Conservation (phyloP, 257 asterid species). For the Petunia axillaris region DNA sequence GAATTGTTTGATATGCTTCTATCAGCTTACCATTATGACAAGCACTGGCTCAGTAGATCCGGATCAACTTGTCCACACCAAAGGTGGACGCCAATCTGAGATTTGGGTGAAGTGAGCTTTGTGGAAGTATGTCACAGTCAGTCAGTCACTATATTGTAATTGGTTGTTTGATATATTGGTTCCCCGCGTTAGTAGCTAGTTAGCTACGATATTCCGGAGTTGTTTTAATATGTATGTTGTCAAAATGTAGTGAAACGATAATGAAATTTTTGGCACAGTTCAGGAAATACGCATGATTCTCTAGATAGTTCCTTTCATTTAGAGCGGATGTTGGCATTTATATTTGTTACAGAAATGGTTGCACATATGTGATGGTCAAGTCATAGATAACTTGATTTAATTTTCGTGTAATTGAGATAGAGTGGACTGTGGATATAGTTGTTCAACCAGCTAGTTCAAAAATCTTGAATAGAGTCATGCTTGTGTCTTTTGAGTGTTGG, state of each 20-base stretch:
- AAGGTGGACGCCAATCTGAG: neutral
- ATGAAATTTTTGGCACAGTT: neutral
- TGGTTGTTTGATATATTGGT: neutral
- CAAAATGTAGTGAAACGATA: neutral
- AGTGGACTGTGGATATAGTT: too few species aligned
- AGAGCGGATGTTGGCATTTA: too few species aligned
- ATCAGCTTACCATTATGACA: neutral
- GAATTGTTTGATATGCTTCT: neutral
- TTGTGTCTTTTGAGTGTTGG: too few species aligned
- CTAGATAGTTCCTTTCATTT: too few species aligned
- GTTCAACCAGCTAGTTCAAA: too few species aligned
- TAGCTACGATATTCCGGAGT: neutral
- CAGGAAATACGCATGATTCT: too few species aligned
- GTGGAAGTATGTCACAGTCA: neutral
- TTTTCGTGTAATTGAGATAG: too few species aligned
- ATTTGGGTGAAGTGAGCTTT: neutral
- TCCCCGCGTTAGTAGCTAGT: slow-evolving; percentile 1
- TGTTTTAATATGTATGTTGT: neutral
- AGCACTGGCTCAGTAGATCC: neutral
- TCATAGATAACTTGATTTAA: too few species aligned
- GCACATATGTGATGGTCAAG: too few species aligned
- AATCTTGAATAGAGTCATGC: too few species aligned
- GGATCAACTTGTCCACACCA: slow-evolving; percentile 2
- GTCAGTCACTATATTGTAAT: neutral
- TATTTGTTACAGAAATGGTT: too few species aligned